phyloP scores from a whole-genome alignment of 1,139 yeast genomes.

The Yamadazyma aaseri region DNA sequence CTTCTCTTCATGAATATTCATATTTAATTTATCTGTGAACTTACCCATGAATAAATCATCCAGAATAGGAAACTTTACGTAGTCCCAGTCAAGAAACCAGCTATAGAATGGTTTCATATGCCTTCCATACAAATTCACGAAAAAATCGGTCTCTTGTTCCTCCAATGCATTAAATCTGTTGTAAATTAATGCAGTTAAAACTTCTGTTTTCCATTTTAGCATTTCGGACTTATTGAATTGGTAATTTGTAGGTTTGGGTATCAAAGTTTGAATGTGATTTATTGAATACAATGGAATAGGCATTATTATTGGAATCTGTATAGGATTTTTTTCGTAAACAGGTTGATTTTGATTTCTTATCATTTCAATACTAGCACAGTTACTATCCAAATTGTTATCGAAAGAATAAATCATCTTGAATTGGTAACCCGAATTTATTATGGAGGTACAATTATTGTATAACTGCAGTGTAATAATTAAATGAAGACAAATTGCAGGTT shows the following conservation, averaged over 20 bases:
- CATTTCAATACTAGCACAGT: constrained; percentile 40
- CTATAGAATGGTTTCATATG: constrained; percentile 21
- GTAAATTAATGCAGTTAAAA: constrained; percentile 30
- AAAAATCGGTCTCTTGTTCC: constrained; percentile 18
- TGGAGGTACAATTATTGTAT: constrained; percentile 35
- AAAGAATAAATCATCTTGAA: constrained; percentile 57
- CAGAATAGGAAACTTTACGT: constrained; percentile 15
- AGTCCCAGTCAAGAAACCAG: constrained; percentile 30
- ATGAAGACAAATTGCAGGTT: constrained; percentile 22
- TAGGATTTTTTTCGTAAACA: constrained; percentile 10
- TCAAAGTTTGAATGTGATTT: constrained; percentile 31
- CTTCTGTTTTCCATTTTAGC: constrained; percentile 32
- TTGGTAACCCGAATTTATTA: constrained; percentile 21
- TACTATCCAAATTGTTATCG: constrained; percentile 50
- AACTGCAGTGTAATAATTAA: constrained; percentile 42
- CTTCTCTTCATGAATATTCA: constrained; percentile 25
- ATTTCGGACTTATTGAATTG: constrained; percentile 20
- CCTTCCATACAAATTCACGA: constrained; percentile 29
- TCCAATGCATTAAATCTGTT: constrained; percentile 27
- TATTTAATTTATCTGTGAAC: constrained; percentile 23
- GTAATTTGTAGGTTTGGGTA: constrained; percentile 26
- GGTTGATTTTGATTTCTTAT: constrained; percentile 21
- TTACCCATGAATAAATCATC: constrained; percentile 17
- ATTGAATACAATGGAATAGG: constrained; percentile 40
- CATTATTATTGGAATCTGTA: constrained; percentile 35